These are phyloP conservation scores for Melanomma pulvis-pyrius DNA, from an alignment of 495 filamentous ascomycete species.

Conservation along the genomic window DNA sequence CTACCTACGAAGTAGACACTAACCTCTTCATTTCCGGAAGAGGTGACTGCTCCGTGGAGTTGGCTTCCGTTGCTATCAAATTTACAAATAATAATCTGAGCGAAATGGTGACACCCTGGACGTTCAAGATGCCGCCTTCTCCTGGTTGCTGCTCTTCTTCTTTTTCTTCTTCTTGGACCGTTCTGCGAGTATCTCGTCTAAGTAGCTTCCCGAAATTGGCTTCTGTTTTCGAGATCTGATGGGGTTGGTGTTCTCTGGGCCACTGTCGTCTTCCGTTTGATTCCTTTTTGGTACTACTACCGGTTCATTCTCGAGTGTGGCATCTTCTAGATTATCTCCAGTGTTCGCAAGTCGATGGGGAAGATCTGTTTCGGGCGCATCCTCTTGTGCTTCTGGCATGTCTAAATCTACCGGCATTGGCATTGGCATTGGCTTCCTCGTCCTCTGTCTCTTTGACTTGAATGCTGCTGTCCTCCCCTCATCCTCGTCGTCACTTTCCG, in stretches of 20 bases:
- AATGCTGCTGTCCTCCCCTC: slow-evolving; percentile 41
- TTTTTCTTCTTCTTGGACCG: slow-evolving; percentile 50
- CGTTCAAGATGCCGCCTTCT: neutral
- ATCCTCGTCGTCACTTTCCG: slow-evolving; percentile 40
- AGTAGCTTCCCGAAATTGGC: slow-evolving; percentile 34
- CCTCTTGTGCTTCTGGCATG: neutral
- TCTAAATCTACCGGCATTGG: neutral
- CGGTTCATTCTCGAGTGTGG: neutral
- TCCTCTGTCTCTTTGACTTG: slow-evolving; percentile 38
- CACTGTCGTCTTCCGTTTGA: slow-evolving; percentile 4
- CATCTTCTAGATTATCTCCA: neutral
- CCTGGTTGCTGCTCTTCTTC: slow-evolving; percentile 35
- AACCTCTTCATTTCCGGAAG: no score
- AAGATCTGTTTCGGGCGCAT: neutral
- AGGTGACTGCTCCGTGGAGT: no score
- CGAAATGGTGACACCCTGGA: neutral
- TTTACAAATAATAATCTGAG: no score
- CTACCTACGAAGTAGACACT: no score
- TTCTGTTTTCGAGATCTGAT: neutral
- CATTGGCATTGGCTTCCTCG: neutral
- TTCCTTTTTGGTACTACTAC: neutral
- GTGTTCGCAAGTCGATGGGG: slow-evolving; percentile 1
- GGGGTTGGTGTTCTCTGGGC: slow-evolving; percentile 21
- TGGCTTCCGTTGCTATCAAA: no score
- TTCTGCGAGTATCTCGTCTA: slow-evolving; percentile 46